Evolutionary conservation across 2,329 filamentous ascomycete genomes (phyloP).

Genomic region (Diaporthe sp.): DNA sequence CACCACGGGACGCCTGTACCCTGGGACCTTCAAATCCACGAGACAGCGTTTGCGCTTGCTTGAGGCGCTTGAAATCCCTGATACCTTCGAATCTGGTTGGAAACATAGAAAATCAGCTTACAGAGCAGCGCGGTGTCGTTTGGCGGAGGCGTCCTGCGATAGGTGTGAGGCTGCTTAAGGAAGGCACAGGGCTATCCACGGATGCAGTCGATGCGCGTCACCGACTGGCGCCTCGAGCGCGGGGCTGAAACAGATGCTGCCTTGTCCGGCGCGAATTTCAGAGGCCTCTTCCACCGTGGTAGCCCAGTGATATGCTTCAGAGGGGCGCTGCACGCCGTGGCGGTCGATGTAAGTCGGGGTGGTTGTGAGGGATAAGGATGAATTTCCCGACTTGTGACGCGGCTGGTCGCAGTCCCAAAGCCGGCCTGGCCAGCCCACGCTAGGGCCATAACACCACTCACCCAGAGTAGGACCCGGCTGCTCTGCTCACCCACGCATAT

Average conservation of each 20-base stretch:
- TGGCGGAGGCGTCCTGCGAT: conserved; percentile 13
- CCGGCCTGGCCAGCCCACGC: conserved; percentile 31
- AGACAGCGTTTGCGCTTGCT: conserved; percentile 16
- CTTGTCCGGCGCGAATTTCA: neutral
- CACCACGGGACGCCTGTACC: neutral
- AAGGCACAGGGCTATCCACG: conserved; percentile 29
- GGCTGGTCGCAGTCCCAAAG: conserved; percentile 30
- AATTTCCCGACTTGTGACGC: conserved; percentile 25
- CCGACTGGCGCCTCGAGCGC: conserved; percentile 12
- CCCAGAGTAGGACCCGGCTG: conserved; percentile 2
- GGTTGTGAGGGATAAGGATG: conserved; percentile 34
- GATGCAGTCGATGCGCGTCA: conserved; percentile 21
- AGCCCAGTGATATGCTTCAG: neutral
- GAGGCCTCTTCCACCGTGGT: neutral
- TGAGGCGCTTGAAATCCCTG: neutral
- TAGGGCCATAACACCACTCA: conserved; percentile 31
- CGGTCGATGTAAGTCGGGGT: conserved; percentile 28
- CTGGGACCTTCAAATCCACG: neutral
- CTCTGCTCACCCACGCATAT: neutral
- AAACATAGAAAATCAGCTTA: conserved; percentile 2
- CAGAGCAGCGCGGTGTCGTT: conserved; percentile 3
- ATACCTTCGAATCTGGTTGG: too few species aligned
- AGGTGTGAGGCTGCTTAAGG: conserved; percentile 16
- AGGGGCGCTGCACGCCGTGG: conserved; percentile 26
- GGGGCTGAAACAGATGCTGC: neutral